Evolutionary conservation across 805 yeast genomes (phyloP), one percentile per base, ranked within the genome.

Genomic region (Nakazawaea wickerhamii): DNA sequence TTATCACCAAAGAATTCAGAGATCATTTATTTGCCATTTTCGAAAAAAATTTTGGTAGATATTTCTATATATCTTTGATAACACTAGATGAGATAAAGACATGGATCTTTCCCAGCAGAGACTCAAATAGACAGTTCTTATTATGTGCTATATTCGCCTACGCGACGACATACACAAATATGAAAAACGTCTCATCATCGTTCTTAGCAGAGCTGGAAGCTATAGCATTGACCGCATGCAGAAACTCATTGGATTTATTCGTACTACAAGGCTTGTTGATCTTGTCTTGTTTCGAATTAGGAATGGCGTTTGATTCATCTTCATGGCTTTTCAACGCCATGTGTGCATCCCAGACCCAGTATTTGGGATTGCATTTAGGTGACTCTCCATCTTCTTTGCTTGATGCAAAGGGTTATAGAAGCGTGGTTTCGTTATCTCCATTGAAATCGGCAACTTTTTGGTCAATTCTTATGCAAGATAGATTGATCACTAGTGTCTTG

Each of bases 271-370:
- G 53, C 0, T 41, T 54, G 5, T 45, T 61, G 26, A 54, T 61
- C 4, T 22, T 61, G 9, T 59, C 65, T 1, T 60, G 65, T 44
- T 58, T 46, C 38, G 55, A 60, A 36, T 43, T 59, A n/a, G 67
- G 67, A 13, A 54, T 52, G 54, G 59, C 59, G 1, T 47, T 50
- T n/a, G 67, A 61, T 43, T 48, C 60, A 2, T 51, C 49, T 20
- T 55, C 64, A 1, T 61, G 67, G 65, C 45, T 57, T 2, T 54
- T 54, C 40, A 54, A 60, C 40, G 62, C 64, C 2, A 61, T 61
- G 59, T 46, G 59, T 18, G 50, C 59, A 2, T 49, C 63, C 3
- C 55, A 51, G 38, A 49, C 60, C 11, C 65, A 60, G 43, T 58
- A 38, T 39, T 23, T 58, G 50, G 58, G 53, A 6, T 38, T 59